Percentiles rank a stretch among this genome's conserved stretches.
These are phyloP conservation scores for Coleophoma eucalyptorum DNA, from an alignment of 2,329 filamentous ascomycete species.

Conservation along the genomic window DNA sequence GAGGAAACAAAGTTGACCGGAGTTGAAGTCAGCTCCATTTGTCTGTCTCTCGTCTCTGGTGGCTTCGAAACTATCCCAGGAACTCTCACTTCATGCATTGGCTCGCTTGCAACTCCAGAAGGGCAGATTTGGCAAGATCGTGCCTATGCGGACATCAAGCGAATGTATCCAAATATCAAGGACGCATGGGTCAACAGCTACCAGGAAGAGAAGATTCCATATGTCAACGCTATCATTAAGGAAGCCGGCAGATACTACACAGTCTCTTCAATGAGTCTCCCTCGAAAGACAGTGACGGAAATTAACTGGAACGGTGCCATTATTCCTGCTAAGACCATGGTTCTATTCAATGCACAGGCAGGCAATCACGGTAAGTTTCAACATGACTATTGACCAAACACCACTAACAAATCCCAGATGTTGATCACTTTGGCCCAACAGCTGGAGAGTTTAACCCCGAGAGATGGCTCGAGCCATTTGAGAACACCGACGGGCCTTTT, in stretches of 20 bases:
- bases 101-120: conserved; percentile 41
- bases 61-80: conserved; percentile 52
- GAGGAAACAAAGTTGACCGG: conserved; percentile 47
- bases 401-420: conserved; percentile 28
- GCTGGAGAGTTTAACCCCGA: conserved; percentile 44
- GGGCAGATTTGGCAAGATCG: conserved; percentile 48
- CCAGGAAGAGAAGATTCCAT: conserved; percentile 43
- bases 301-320: conserved; percentile 46
- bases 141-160: conserved; percentile 47
- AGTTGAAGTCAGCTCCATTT: conserved; percentile 50
- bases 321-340: conserved; percentile 49
- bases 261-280: conserved; percentile 47
- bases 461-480: conserved; percentile 35
- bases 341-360: conserved; percentile 51
- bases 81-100: conserved; percentile 47
- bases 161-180: conserved; percentile 38
- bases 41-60: conserved; percentile 46
- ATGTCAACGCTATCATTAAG: conserved; percentile 43
- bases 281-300: conserved; percentile 44
- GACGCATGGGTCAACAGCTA: conserved; percentile 42
- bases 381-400: neutral
- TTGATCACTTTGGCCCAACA: conserved; percentile 42
- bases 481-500: conserved; percentile 25
- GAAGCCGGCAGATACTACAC: conserved; percentile 51
- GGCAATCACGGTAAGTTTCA: conserved; percentile 44